Evolutionary conservation across 2,329 filamentous ascomycete genomes (phyloP).

Genomic region (Neoascochyta sp.): DNA sequence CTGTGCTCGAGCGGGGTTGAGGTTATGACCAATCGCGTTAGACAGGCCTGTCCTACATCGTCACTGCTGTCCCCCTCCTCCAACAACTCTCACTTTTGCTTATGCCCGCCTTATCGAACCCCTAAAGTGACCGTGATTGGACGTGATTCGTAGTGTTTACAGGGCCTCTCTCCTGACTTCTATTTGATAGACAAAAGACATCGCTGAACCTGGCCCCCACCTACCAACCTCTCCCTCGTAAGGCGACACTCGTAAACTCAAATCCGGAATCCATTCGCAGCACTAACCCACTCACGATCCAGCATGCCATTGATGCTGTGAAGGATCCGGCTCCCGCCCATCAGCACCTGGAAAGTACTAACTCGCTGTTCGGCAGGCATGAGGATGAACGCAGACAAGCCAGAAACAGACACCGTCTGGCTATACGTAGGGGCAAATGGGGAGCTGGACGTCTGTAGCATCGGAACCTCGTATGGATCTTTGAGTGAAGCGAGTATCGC

Average conservation of each 20-base stretch:
- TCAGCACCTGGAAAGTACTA: conserved; percentile 47
- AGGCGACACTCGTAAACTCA: conserved; percentile 3
- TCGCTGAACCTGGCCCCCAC: neutral
- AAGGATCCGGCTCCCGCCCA: conserved; percentile 56
- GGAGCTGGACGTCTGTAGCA: conserved; percentile 8
- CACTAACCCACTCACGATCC: conserved; percentile 50
- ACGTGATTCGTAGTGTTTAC: too few relatives aligned
- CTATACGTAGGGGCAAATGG: neutral
- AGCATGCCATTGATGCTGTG: conserved; percentile 50
- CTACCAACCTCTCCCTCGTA: too few relatives aligned
- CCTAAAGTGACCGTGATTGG: too few relatives aligned
- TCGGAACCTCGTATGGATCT: too few relatives aligned
- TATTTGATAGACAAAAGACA: too few relatives aligned
- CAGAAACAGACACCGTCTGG: conserved; percentile 24
- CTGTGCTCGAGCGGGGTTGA: too few relatives aligned
- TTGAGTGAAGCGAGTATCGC: conserved; percentile 49
- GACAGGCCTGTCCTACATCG: too few relatives aligned
- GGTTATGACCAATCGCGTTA: too few relatives aligned
- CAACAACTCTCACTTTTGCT: too few relatives aligned
- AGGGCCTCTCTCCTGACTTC: too few relatives aligned
- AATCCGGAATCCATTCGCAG: conserved; percentile 30
- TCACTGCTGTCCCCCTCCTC: too few relatives aligned
- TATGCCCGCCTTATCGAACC: too few relatives aligned
- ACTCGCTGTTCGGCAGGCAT: conserved; percentile 54
- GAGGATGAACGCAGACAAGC: conserved; percentile 54